Conservation (phyloP, 768 basidiomycete genomes). For the Boletus huronensis region DNA sequence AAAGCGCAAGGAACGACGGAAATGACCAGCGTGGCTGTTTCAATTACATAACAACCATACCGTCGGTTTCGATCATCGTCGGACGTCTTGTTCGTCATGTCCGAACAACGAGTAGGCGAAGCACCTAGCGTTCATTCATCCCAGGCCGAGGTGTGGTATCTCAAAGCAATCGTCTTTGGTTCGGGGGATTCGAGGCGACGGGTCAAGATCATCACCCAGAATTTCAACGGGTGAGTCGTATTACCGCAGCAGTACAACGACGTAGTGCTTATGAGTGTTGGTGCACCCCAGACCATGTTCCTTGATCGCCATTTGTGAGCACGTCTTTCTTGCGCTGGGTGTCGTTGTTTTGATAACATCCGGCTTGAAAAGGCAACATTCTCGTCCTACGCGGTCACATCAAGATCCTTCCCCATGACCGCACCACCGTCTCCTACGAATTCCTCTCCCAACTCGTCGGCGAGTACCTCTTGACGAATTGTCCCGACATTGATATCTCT, state of each 20-base stretch:
- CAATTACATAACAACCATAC: neutral
- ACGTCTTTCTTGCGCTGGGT: neutral
- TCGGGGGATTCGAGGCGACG: slow-evolving; percentile 27
- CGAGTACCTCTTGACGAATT: slow-evolving; percentile 67
- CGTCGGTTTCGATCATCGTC: neutral
- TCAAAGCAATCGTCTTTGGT: slow-evolving; percentile 62
- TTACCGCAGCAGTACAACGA: neutral
- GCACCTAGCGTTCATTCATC: slow-evolving; percentile 22
- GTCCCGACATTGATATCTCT: slow-evolving; percentile 38
- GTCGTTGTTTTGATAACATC: neutral
- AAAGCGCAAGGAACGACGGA: neutral
- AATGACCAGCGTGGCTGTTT: too few relatives aligned
- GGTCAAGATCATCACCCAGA: slow-evolving; percentile 74
- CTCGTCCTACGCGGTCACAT: slow-evolving; percentile 84
- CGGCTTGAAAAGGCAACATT: slow-evolving; percentile 64
- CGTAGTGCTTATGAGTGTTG: neutral
- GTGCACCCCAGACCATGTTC: slow-evolving; percentile 69
- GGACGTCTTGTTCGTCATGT: too few relatives aligned
- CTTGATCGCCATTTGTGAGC: slow-evolving; percentile 80
- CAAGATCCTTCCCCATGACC: slow-evolving; percentile 60
- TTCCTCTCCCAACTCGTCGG: slow-evolving; percentile 80
- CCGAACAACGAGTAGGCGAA: slow-evolving; percentile 13
- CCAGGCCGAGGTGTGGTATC: slow-evolving; percentile 65
- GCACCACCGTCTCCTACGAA: slow-evolving; percentile 76
- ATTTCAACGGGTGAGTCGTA: slow-evolving; percentile 70